Conservation (phyloP, 768 basidiomycete genomes). For the Tricholoma matsutake region DNA sequence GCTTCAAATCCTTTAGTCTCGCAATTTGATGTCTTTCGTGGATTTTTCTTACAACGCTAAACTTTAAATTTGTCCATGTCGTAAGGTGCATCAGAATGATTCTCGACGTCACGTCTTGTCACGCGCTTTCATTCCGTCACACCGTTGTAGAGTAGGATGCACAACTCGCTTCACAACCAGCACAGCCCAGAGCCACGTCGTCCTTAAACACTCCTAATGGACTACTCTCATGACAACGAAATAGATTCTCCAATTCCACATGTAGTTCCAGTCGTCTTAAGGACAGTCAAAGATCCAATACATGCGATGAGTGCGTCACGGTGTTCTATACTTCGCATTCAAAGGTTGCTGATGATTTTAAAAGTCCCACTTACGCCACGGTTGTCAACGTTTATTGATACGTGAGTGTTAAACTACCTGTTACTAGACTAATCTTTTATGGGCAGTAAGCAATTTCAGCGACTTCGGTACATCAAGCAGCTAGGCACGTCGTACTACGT, state of each 20-base stretch:
- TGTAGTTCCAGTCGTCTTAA: background rate
- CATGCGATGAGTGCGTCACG: slow-evolving; percentile 42
- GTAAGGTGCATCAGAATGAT: no score
- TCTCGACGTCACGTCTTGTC: background rate
- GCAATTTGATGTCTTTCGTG: no score
- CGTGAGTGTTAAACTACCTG: slow-evolving; percentile 45
- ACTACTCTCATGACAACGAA: background rate
- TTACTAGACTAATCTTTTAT: background rate
- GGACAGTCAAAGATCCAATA: slow-evolving; percentile 20
- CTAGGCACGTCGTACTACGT: slow-evolving; percentile 75
- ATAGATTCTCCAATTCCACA: background rate
- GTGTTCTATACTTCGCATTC: slow-evolving; percentile 16
- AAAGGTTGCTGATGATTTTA: background rate
- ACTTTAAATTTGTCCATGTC: no score
- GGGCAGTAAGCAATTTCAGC: slow-evolving; percentile 68
- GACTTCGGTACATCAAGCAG: slow-evolving; percentile 75
- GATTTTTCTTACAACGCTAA: no score
- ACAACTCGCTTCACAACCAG: background rate
- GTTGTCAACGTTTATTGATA: slow-evolving; percentile 56
- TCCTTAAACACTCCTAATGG: background rate
- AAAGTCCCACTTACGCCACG: slow-evolving; percentile 36
- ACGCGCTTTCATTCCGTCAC: background rate
- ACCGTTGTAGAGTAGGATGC: background rate
- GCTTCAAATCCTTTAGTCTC: no score
- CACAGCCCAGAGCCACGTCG: background rate